Evolutionary conservation across 768 basidiomycete genomes (phyloP), one percentile per base, ranked within the genome.

Genomic region (Lactarius evosmus): DNA sequence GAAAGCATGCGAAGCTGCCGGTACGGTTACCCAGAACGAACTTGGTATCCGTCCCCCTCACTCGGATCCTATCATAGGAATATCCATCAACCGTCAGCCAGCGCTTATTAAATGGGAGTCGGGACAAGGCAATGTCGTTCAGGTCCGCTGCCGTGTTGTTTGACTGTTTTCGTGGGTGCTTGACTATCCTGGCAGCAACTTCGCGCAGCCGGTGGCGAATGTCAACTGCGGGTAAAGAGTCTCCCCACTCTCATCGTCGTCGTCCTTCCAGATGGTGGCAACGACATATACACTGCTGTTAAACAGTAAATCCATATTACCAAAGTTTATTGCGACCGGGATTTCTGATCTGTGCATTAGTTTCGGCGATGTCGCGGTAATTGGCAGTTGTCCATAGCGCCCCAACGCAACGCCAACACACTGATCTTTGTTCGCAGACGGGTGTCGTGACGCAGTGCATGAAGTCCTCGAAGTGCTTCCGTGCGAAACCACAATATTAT

Each of bases 361-460:
- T 70, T 90, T 90, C 58, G 90, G 91, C 6, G 89, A 92, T 68
- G 77, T 88, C 46, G 74, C 75, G 44, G 83, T 84, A 70, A 74
- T 78, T 69, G 55, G 58, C 12, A 27, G 14, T 30, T 38, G 52
- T 57, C 30, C 9, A 5, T 25, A 27, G 6, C 17, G 11, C 33
- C 11, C 41, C 46, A 12, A 32, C 46, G 6, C 22, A 25, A 3
- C 8, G 50, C 30, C n/a, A 41, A 30, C 17, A 33, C 61, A 50
- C 60, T 34, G 53, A 61, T 34, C 61, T 59, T 52, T 30, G 29
- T 60, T 25, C 19, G 34, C 70, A 88, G 85, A 79, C 81, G 69
- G 91, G 91, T 29, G 84, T 91, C 8, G 85, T 90, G 0, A 93
- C 91, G 0, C 91, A 93, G 66, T 93, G 91, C 71, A 68, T 93